phyloP scores from a whole-genome alignment of 495 filamentous ascomycete genomes.

The Podospora anserina region DNA sequence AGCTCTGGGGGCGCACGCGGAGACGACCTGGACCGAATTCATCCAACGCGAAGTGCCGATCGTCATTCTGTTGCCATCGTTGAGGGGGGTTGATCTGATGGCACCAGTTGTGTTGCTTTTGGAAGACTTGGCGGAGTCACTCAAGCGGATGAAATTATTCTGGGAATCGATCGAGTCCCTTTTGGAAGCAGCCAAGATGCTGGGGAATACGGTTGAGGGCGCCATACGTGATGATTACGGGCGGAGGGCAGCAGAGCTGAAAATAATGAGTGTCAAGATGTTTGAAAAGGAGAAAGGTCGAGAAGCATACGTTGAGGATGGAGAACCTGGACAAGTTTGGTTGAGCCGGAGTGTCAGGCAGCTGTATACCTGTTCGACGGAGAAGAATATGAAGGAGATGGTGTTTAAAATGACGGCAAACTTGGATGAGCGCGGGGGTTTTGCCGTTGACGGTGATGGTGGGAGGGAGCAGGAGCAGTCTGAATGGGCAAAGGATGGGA shows the following conservation, averaged over 20 bases:
- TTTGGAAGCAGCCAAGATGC: not conserved
- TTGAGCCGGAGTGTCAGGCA: not conserved
- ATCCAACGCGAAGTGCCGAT: not conserved
- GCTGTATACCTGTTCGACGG: not conserved
- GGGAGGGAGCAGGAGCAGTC: not conserved
- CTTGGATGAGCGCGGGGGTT: not conserved
- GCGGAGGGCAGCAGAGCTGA: not conserved
- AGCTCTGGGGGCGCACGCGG: conserved; percentile 8
- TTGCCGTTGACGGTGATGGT: not conserved
- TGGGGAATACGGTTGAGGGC: not conserved
- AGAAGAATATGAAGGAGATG: not conserved
- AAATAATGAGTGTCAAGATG: not conserved
- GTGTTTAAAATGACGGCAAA: not conserved
- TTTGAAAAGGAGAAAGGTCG: not conserved
- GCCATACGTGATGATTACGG: not conserved
- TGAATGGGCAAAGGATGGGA: not conserved
- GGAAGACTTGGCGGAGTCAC: conserved; percentile 4
- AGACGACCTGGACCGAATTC: not conserved
- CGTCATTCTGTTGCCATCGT: not conserved
- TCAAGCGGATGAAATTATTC: not conserved
- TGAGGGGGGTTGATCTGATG: conserved; percentile 2
- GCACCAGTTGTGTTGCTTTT: conserved; percentile 5
- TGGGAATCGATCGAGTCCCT: not conserved
- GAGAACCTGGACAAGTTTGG: not conserved
- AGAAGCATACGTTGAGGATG: not conserved